Conservation (phyloP, 2,329 filamentous ascomycete genomes). For the Colletotrichum sp. region DNA sequence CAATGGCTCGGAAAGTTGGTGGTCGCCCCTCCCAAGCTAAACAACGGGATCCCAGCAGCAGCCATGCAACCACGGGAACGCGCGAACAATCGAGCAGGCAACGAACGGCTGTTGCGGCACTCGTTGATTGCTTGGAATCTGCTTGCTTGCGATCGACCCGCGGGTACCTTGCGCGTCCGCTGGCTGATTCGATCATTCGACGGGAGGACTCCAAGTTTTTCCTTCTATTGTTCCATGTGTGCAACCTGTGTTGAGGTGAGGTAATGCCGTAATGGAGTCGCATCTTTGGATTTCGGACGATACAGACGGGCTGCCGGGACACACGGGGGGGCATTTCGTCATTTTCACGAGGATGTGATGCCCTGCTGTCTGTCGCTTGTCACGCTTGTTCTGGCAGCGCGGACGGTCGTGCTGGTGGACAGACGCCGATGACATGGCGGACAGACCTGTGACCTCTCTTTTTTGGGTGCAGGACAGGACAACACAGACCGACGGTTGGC, state of each 20-base stretch:
- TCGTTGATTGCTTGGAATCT: constrained; percentile 15
- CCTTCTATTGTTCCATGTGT: neutral
- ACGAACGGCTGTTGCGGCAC: constrained; percentile 14
- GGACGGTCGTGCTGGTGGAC: neutral
- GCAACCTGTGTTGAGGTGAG: neutral
- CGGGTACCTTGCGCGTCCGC: constrained; percentile 1
- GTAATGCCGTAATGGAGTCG: neutral
- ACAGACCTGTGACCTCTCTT: neutral
- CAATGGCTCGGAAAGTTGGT: constrained; percentile 5
- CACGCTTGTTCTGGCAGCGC: neutral
- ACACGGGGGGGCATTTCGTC: neutral
- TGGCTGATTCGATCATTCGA: neutral
- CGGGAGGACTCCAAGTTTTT: neutral
- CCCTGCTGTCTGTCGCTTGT: neutral
- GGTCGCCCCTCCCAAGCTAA: neutral
- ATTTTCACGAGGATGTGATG: neutral
- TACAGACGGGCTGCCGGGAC: neutral
- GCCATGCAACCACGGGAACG: constrained; percentile 15
- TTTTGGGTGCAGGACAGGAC: neutral
- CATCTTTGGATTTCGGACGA: neutral
- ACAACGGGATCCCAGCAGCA: constrained; percentile 8
- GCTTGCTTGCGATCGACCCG: neutral
- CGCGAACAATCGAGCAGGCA: constrained; percentile 14
- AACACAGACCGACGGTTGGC: neutral
- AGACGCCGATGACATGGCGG: neutral